Conservation (phyloP, 768 basidiomycete genomes). For the Leccinum barrowsii region DNA sequence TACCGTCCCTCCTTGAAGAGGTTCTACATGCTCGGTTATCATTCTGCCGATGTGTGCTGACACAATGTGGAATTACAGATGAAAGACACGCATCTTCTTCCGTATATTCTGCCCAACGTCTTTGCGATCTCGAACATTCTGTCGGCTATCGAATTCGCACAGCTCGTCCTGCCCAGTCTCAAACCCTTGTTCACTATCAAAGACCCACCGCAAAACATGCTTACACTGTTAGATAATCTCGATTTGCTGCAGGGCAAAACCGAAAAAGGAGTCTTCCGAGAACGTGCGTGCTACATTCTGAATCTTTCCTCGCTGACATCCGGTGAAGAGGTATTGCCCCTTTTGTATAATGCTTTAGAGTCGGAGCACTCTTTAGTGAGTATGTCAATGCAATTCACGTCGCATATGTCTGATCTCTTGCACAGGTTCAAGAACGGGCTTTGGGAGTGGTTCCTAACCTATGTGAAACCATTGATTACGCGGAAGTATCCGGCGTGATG, state of each 20-base stretch:
- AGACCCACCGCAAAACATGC: slow-evolving; percentile 97
- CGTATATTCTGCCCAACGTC: slow-evolving; percentile 94
- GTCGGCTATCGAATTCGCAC: slow-evolving; percentile 76
- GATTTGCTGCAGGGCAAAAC: slow-evolving; percentile 86
- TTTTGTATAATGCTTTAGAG: slow-evolving; percentile 94
- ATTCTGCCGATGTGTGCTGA: slow-evolving; percentile 5
- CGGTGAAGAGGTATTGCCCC: slow-evolving; percentile 80
- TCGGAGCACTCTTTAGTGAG: slow-evolving; percentile 85
- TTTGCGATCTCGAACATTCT: slow-evolving; percentile 82
- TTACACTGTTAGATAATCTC: slow-evolving; percentile 89
- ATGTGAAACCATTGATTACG: slow-evolving; percentile 93
- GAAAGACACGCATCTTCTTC: slow-evolving; percentile 91
- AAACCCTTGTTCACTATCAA: slow-evolving; percentile 87
- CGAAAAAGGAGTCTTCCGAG: slow-evolving; percentile 78
- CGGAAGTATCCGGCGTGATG: slow-evolving; percentile 85
- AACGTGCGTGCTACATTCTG: slow-evolving; percentile 54
- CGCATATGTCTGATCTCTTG: slow-evolving; percentile 3
- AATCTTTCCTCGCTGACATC: slow-evolving; percentile 4
- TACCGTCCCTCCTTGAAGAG: slow-evolving; percentile 92
- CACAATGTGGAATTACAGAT: slow-evolving; percentile 44
- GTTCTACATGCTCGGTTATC: slow-evolving; percentile 38
- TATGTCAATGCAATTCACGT: slow-evolving; percentile 1
- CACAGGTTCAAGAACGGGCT: slow-evolving; percentile 89
- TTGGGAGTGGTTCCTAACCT: slow-evolving; percentile 79
- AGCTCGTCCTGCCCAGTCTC: slow-evolving; percentile 77